phyloP scores from a whole-genome alignment of 768 basidiomycete species.

The Serendipita sp. region DNA sequence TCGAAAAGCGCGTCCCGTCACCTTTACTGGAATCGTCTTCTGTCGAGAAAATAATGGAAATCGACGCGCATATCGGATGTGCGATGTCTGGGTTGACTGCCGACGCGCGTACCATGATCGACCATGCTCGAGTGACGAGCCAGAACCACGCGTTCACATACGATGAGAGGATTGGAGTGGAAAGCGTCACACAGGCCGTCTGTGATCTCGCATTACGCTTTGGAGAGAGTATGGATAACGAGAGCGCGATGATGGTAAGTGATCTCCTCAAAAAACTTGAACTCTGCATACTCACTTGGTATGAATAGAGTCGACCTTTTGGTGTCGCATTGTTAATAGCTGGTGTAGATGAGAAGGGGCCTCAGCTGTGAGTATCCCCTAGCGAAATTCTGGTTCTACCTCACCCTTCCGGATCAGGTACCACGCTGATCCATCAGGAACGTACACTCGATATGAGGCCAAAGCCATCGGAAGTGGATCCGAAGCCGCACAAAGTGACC shows the following conservation, averaged over 20 bases:
- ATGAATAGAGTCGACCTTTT: constrained; percentile 68
- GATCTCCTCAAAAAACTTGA: neutral
- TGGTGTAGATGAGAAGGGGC: constrained; percentile 91
- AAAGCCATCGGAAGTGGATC: constrained; percentile 98
- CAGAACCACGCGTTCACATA: constrained; percentile 95
- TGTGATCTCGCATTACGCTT: constrained; percentile 94
- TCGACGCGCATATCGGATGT: constrained; percentile 88
- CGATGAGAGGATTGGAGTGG: constrained; percentile 92
- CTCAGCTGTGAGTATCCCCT: constrained; percentile 63
- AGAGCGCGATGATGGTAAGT: constrained; percentile 87
- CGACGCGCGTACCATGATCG: constrained; percentile 98
- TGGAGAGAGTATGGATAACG: constrained; percentile 97
- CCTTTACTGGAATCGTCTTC: constrained; percentile 87
- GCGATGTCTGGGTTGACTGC: constrained; percentile 97
- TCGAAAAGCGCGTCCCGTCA: constrained; percentile 97
- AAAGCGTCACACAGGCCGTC: constrained; percentile 95
- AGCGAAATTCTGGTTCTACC: neutral
- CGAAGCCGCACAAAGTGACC: constrained; percentile 90
- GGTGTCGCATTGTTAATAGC: constrained; percentile 95
- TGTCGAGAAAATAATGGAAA: constrained; percentile 99
- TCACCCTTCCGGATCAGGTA: constrained; percentile 35
- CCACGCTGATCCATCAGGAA: constrained; percentile 97
- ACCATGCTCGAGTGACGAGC: constrained; percentile 93
- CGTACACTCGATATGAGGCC: constrained; percentile 90
- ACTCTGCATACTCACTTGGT: too few species aligned